These are phyloP conservation scores for Epichloe gansuensis DNA, from an alignment of 2,329 filamentous ascomycete species.

Conservation along the genomic window DNA sequence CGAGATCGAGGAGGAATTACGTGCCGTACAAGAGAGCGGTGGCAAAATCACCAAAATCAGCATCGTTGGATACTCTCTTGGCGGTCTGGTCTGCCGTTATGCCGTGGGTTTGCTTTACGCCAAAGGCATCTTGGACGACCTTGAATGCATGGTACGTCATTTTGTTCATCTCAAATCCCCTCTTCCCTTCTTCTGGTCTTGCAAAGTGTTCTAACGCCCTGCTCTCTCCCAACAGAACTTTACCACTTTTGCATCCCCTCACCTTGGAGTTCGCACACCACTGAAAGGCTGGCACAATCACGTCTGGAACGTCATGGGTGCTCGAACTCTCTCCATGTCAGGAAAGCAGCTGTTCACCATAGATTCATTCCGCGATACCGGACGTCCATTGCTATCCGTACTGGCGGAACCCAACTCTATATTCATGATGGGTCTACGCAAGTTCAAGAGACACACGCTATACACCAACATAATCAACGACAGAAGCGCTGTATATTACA, in stretches of 20 bases:
- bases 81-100: slow-evolving; percentile 77
- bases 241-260: slow-evolving; percentile 79
- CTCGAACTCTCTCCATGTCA: slow-evolving; percentile 68
- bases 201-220: neutral
- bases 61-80: slow-evolving; percentile 79
- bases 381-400: slow-evolving; percentile 66
- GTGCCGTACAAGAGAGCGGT: slow-evolving; percentile 45
- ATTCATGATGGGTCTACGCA: slow-evolving; percentile 67
- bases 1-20: slow-evolving; percentile 54
- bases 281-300: slow-evolving; percentile 52
- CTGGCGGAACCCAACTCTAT: slow-evolving; percentile 75
- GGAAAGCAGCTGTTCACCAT: slow-evolving; percentile 80
- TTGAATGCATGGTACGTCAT: slow-evolving; percentile 60
- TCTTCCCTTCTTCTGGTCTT: neutral
- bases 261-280: slow-evolving; percentile 64
- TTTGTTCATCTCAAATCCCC: neutral
- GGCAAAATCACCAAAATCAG: slow-evolving; percentile 71
- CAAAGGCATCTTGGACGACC: slow-evolving; percentile 64
- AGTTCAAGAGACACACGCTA: slow-evolving; percentile 63
- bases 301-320: slow-evolving; percentile 74
- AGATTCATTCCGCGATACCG: slow-evolving; percentile 74
- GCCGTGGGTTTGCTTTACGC: slow-evolving; percentile 73
- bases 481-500: slow-evolving; percentile 70
- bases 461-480: slow-evolving; percentile 89
- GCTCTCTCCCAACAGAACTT: slow-evolving; percentile 51